These are phyloP conservation scores for Cladophialophora chaetospira DNA, from an alignment of 2,329 filamentous ascomycete genomes.

Conservation along the genomic window DNA sequence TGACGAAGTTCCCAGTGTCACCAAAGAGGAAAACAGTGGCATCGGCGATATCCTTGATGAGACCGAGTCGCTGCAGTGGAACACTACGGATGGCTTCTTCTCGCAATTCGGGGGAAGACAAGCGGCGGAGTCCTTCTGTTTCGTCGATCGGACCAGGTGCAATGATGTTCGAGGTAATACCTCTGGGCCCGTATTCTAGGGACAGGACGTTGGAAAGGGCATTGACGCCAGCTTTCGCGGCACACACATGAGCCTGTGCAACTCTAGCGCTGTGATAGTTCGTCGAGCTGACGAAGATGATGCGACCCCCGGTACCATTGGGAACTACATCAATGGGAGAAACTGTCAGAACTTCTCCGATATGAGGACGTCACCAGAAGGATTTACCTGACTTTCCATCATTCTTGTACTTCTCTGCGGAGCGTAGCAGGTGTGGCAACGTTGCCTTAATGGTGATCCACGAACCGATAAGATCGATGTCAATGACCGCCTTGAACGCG, in stretches of 20 bases:
- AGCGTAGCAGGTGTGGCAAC: conserved; percentile 17
- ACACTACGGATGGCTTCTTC: conserved; percentile 54
- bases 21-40: conserved; percentile 87
- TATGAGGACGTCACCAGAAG: not conserved
- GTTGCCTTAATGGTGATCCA: conserved; percentile 20
- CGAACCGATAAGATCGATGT: conserved; percentile 21
- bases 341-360: not conserved
- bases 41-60: conserved; percentile 84
- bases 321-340: not conserved
- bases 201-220: conserved; percentile 75
- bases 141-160: conserved; percentile 80
- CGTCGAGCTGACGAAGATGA: conserved; percentile 85
- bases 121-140: conserved; percentile 75
- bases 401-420: conserved; percentile 6
- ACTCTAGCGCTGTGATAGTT: conserved; percentile 87
- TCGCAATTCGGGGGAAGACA: conserved; percentile 56
- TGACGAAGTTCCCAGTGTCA: conserved; percentile 82
- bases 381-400: conserved; percentile 6
- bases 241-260: conserved; percentile 81
- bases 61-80: conserved; percentile 74
- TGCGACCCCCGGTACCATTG: conserved; percentile 49
- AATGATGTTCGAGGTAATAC: conserved; percentile 84
- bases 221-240: conserved; percentile 88
- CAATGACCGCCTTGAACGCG: conserved; percentile 22
- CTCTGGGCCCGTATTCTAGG: conserved; percentile 84